Base-by-base conservation (phyloP, 2,329 filamentous ascomycete genomes). In the Paracorniculantispora psalliotae region DNA sequence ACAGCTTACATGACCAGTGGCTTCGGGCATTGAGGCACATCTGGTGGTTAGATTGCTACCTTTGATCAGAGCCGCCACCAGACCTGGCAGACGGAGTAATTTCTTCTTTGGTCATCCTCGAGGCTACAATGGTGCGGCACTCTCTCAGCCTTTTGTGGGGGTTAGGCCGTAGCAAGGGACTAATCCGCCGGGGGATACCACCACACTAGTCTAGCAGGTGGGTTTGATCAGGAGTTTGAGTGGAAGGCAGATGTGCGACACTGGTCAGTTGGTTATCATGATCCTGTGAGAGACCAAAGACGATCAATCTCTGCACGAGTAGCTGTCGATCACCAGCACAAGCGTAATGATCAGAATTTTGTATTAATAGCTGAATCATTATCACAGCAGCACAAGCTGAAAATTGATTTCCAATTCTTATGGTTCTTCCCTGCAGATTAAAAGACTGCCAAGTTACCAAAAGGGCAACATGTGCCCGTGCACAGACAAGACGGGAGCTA, bases 121-220 rank as follows among this genome's bases (percentile, higher is more conserved):
- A 47, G 39, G 39, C 39, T 33, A 25, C 39, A n/a, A 26, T 35
- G 26, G 26, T 19, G 41, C 44, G 41, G 26, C 15, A 10, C 41
- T 13, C 21, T 41, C 13, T 43, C 25, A 21, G 26, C 33, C 52
- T 44, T n/a, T 19, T 37, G 28, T 33, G 41, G 30, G 21, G 21
- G 26, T 26, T 15, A 37, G 17, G 33, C 17, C 33, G 13, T n/a
- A 19, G 9, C 15, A n/a, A 23, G 35, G 23, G 23, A 26, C 17
- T 30, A 53, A 35, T 55, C 52, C 46, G n/a, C n/a, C n/a, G 19
- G 52, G 28, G 25, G 13, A 55, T 55, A 25, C 52, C 26, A 55
- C 41, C 52, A 55, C 41, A 47, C 52, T 55, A 26, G 21, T 30
- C 35, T 21, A 26, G 15, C 30, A 8, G 26, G 30, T 10, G 15